These are phyloP conservation scores for Pilaira anomala DNA, from an alignment of 192 early-diverging fungal species.

Conservation along the genomic window DNA sequence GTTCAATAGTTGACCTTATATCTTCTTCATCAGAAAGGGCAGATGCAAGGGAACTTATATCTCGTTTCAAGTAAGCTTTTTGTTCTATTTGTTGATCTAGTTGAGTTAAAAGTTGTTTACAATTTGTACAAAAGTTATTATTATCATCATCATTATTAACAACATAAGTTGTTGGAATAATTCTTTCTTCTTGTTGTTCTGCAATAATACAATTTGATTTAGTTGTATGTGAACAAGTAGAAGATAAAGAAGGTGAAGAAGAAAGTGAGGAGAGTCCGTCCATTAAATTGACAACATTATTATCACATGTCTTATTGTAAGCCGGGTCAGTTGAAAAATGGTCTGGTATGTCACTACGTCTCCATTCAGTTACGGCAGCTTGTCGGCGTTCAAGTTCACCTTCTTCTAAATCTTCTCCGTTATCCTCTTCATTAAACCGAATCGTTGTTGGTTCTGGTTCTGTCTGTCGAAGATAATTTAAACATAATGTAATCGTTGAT, in stretches of 20 bases:
- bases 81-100: slow-evolving; percentile 50
- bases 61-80: slow-evolving; percentile 45
- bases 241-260: slow-evolving; percentile 1
- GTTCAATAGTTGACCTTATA: slow-evolving; percentile 31
- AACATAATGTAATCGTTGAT: slow-evolving; percentile 17
- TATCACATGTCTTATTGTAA: background rate
- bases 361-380: slow-evolving; percentile 18
- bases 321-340: background rate
- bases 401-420: slow-evolving; percentile 23
- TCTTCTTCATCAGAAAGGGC: slow-evolving; percentile 40
- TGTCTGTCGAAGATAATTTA: slow-evolving; percentile 35
- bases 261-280: slow-evolving; percentile 15
- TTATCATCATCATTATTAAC: background rate
- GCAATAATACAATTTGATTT: background rate
- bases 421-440: background rate
- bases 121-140: slow-evolving; percentile 38
- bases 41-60: slow-evolving; percentile 38
- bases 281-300: slow-evolving; percentile 19
- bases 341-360: background rate
- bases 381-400: slow-evolving; percentile 37
- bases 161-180: background rate
- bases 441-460: slow-evolving; percentile 8
- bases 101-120: slow-evolving; percentile 41
- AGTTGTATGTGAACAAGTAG: background rate
- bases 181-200: background rate